Conservation (phyloP, 257 asterid genomes). For the Scutellaria barbata region DNA sequence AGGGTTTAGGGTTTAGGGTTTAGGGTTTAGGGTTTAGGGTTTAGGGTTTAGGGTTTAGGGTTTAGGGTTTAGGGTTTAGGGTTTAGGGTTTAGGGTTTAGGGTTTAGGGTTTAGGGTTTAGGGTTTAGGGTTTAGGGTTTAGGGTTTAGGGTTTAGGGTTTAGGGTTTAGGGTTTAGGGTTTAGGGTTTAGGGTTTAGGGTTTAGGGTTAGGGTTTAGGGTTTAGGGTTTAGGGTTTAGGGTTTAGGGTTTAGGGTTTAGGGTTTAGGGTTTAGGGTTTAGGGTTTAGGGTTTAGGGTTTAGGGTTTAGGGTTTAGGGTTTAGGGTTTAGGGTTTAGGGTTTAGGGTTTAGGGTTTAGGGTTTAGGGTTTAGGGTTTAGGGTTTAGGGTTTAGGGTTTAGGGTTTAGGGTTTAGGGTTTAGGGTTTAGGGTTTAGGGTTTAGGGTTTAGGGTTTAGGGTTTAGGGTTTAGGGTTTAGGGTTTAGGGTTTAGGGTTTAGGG, state of each 20-base stretch:
- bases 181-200: not conserved
- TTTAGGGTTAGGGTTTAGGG: constrained; percentile 1
- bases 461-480: not conserved
- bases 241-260: not conserved
- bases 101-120: constrained; percentile 6
- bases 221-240: not conserved
- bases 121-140: constrained; percentile 7
- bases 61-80: constrained; percentile 7
- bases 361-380: not conserved
- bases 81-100: constrained; percentile 6
- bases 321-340: no score
- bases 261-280: not conserved
- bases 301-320: not conserved
- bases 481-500: not conserved
- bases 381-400: not conserved
- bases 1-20: constrained; percentile 6
- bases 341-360: not conserved
- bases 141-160: constrained; percentile 3
- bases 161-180: not conserved
- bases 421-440: not conserved
- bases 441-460: not conserved
- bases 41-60: constrained; percentile 7
- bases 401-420: not conserved
- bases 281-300: not conserved
- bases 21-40: constrained; percentile 7